Evolutionary conservation across 305 asterid genomes (phyloP).

Genomic region (Fraxinus dipetala): DNA sequence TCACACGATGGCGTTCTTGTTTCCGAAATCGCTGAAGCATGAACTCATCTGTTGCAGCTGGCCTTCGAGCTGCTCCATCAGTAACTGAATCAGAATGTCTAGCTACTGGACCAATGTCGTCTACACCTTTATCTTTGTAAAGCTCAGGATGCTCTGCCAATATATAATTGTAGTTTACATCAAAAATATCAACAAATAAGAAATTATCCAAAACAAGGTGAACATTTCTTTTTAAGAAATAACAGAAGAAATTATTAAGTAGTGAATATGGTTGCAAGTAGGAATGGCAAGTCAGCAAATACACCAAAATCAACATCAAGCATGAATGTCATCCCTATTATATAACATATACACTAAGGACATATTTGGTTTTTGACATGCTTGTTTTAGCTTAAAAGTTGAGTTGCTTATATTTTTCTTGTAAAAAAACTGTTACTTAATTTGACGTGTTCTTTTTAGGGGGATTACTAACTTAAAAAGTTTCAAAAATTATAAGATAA

Average conservation of each 20-base stretch:
- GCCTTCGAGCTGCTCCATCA: slow-evolving; percentile 68
- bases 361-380: background rate
- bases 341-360: background rate
- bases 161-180: slow-evolving; percentile 8
- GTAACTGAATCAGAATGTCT: slow-evolving; percentile 50
- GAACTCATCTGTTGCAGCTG: slow-evolving; percentile 91
- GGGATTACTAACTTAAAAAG: background rate
- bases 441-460: background rate
- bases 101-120: slow-evolving; percentile 42
- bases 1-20: slow-evolving; percentile 85
- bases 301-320: background rate
- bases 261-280: background rate
- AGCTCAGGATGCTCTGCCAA: slow-evolving; percentile 68
- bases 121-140: slow-evolving; percentile 53
- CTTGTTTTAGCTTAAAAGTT: background rate
- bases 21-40: slow-evolving; percentile 94
- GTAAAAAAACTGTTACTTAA: background rate
- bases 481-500: background rate
- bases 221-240: background rate
- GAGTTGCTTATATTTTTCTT: background rate
- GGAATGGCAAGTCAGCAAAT: slow-evolving; percentile 11
- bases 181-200: background rate
- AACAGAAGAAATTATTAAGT: background rate
- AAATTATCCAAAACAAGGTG: background rate
- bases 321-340: background rate